These are phyloP conservation scores for Globisporangium nunn DNA, from an alignment of 352 stramenopile genomes.

Conservation along the genomic window DNA sequence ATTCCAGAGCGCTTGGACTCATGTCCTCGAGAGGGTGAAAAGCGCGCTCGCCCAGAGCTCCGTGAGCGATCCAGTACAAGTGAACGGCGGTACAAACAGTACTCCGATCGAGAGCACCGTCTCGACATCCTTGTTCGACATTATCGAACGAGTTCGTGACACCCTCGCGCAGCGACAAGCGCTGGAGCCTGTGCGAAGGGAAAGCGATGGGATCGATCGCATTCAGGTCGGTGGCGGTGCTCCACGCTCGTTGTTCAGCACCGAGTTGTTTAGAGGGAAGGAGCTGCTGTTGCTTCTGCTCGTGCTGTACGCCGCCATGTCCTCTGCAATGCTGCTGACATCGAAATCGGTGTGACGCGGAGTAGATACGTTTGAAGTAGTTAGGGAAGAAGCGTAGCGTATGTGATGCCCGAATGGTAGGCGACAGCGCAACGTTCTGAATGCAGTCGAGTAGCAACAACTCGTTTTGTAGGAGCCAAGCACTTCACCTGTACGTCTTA, in stretches of 20 bases:
- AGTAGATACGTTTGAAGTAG: no score
- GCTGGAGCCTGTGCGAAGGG: not conserved
- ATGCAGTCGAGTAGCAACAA: no score
- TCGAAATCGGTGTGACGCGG: not conserved
- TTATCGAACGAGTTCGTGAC: not conserved
- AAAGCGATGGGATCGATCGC: not conserved
- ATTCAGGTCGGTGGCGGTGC: no score
- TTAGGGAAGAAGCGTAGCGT: no score
- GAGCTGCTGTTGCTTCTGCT: conserved; percentile 1
- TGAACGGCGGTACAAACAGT: not conserved
- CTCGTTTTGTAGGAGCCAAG: no score
- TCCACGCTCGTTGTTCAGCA: not conserved
- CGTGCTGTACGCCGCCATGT: conserved; percentile 3
- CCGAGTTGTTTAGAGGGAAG: not conserved
- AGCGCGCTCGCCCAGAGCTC: not conserved
- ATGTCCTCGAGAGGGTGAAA: not conserved
- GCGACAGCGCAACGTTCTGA: no score
- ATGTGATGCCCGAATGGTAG: no score
- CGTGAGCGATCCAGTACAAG: not conserved
- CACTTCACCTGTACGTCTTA: no score
- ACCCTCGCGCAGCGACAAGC: not conserved
- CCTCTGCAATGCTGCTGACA: not conserved
- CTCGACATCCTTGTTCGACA: not conserved
- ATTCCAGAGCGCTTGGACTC: not conserved
- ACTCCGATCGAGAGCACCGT: not conserved